Evolutionary conservation across 2,329 filamentous ascomycete genomes (phyloP).

Genomic region (Ilyonectria sp.): DNA sequence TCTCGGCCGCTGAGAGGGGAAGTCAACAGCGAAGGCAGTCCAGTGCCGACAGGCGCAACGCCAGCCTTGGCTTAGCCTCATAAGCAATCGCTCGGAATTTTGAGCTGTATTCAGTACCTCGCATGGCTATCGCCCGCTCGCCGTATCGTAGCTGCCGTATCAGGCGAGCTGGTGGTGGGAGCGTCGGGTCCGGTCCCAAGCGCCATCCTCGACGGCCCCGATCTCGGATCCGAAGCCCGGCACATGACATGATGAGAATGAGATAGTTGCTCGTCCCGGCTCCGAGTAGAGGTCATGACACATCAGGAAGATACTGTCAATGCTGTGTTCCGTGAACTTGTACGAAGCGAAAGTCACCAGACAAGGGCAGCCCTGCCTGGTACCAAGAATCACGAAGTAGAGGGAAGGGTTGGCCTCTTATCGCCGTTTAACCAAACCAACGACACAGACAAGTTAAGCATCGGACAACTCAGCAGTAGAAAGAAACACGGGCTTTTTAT

Average conservation of each 20-base stretch:
- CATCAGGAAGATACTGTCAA: not conserved
- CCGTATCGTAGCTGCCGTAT: not conserved
- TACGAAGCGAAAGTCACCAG: not conserved
- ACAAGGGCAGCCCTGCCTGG: not conserved
- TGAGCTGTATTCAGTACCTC: too few species aligned
- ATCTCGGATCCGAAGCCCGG: not conserved
- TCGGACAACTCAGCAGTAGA: not conserved
- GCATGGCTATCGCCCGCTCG: not conserved
- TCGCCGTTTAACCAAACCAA: not conserved
- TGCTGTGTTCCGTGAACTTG: not conserved
- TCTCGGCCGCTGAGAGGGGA: not conserved
- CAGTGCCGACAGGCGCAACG: not conserved
- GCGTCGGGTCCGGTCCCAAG: not conserved
- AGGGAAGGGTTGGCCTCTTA: too few species aligned
- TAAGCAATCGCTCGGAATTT: not conserved
- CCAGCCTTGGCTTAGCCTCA: not conserved
- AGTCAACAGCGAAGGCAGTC: not conserved
- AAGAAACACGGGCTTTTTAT: not conserved
- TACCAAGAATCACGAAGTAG: too few species aligned
- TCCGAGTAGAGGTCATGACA: too few species aligned
- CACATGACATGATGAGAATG: not conserved
- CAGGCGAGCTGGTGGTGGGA: not conserved
- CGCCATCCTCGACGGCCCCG: not conserved
- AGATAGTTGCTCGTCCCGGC: too few species aligned
- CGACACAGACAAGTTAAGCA: not conserved